Base-by-base conservation (phyloP, 139 green algal species). In the Ettlia oleoabundans region DNA sequence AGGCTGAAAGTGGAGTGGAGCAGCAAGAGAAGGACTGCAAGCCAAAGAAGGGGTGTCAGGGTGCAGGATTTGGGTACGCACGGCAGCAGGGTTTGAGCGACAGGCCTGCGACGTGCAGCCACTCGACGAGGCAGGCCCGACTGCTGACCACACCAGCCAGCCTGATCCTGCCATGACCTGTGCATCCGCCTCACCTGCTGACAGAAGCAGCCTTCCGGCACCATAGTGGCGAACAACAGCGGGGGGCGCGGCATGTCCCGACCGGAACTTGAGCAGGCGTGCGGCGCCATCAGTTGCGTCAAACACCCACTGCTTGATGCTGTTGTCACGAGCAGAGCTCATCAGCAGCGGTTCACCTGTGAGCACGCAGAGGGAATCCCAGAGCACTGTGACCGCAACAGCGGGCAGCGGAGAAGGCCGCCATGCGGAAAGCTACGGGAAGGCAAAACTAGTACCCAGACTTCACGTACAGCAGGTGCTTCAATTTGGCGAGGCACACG, bases 291-390 rank as follows among this genome's bases (percentile, higher is more conserved):
- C 85, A 22, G 70, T 32, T 5, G 33, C 76, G 82, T 99, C 95
- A 65, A 99, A 96, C 47, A 98, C 90, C 96, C 95, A 99, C 65
- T 99, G 94, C 91, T 98, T 98, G n/a, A 98, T 47, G 40, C 89
- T 86, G 91, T 99, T 99, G 92, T 99, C 97, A 0, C 79, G 88
- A 3, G 78, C 93, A 21, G 86, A 69, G 33, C 88, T 94, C 92
- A 99, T 95, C 21, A 99, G 92, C 35, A 96, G 79, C 3, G 95
- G 95, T 89, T 98, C 93, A 18, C 91, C 89, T 62, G 75, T 68
- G 63, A 33, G 24, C 6, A 91, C 47, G 90, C 85, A 32, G 38
- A 55, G 7, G 38, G 73, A 0, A 89, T 61, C 58, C 13, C 47
- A 58, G 47, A 22, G n/a, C n/a, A n/a, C n/a, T n/a, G n/a, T n/a